phyloP scores from a whole-genome alignment of 2,329 filamentous ascomycete genomes.

The Neoarthrinium moseri region DNA sequence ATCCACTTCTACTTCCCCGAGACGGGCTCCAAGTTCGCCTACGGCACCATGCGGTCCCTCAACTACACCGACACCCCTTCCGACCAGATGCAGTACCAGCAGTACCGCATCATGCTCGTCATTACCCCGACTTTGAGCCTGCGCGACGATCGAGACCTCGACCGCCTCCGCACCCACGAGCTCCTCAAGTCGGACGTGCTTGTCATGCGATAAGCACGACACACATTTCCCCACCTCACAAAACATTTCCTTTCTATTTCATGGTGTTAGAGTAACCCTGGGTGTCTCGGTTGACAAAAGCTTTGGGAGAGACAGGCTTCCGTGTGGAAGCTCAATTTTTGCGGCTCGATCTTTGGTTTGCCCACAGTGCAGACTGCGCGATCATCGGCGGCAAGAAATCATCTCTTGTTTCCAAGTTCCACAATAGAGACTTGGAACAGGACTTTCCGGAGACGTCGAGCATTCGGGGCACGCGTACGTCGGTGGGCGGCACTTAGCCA shows the following conservation, averaged over 20 bases:
- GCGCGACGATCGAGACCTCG: slow-evolving; percentile 24
- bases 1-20: slow-evolving; percentile 29
- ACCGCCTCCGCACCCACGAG: slow-evolving; percentile 16
- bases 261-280: slow-evolving; percentile 3
- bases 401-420: too few relatives aligned
- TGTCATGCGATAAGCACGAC: slow-evolving; percentile 25
- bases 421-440: too few relatives aligned
- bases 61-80: slow-evolving; percentile 13
- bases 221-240: not conserved
- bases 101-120: slow-evolving; percentile 26
- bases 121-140: slow-evolving; percentile 22
- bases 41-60: slow-evolving; percentile 24
- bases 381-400: not conserved
- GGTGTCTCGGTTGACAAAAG: not conserved
- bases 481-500: too few relatives aligned
- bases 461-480: too few relatives aligned
- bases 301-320: too few relatives aligned
- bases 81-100: slow-evolving; percentile 20
- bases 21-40: slow-evolving; percentile 22
- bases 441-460: too few relatives aligned
- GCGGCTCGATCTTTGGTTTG: not conserved
- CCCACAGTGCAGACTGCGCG: not conserved
- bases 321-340: too few relatives aligned
- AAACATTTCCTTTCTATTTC: not conserved
- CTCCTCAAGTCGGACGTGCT: slow-evolving; percentile 28